These are phyloP conservation scores for Naganishia randhawae DNA, from an alignment of 768 basidiomycete species.

Conservation along the genomic window DNA sequence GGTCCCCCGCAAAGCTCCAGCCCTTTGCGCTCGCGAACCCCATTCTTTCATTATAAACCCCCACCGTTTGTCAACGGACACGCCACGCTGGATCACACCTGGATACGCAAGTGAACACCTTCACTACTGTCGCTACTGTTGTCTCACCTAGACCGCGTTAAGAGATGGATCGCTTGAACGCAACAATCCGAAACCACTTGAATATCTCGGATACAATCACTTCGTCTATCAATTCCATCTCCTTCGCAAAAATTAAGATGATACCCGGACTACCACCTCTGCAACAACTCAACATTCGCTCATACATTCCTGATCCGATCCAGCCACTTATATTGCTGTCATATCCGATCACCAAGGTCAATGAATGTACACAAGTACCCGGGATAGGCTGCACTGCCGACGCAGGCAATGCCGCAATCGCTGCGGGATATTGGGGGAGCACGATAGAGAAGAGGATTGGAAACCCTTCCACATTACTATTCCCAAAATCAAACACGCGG, in stretches of 20 bases:
- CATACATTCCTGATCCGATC: constrained; percentile 46
- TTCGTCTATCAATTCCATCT: constrained; percentile 3
- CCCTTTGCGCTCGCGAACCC: too few species aligned
- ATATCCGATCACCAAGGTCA: constrained; percentile 56
- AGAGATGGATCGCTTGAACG: constrained; percentile 12
- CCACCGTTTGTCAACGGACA: too few species aligned
- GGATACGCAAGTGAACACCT: neutral
- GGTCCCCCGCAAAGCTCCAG: too few species aligned
- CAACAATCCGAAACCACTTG: constrained; percentile 1
- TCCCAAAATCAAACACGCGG: neutral
- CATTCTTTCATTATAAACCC: too few species aligned
- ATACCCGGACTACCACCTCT: constrained; percentile 6
- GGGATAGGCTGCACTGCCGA: neutral
- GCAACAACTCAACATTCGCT: constrained; percentile 4
- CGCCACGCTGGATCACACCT: neutral
- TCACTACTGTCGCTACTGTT: neutral
- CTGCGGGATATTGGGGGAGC: constrained; percentile 6
- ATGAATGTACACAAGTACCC: neutral
- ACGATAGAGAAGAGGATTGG: constrained; percentile 9
- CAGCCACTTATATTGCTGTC: constrained; percentile 70
- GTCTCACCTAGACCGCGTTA: neutral
- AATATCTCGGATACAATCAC: constrained; percentile 19
- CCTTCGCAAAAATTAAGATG: constrained; percentile 10
- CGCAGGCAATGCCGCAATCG: neutral
- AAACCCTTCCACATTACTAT: constrained; percentile 1